Evolutionary conservation across 371 early-diverging fungal species (phyloP), one percentile per base, ranked within the genome.

Genomic region (Mortierella sp.): DNA sequence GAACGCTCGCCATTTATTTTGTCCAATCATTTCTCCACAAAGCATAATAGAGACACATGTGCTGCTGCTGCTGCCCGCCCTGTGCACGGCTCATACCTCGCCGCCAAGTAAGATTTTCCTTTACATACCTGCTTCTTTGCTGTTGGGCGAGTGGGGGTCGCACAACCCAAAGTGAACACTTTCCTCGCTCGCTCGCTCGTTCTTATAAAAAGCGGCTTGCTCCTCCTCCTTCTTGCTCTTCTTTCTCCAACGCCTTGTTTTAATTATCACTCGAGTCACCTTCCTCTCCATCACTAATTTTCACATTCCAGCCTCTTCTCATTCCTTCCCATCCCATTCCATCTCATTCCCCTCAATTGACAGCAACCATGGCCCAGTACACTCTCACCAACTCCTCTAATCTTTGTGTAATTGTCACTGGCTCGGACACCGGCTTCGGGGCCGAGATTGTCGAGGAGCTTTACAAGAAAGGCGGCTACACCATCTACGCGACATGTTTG

Each of bases 391-490:
- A 86, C 71, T 40, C 82, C 16, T 44, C 82, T 9, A 79, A 73
- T 61, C 75, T 86, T 11, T 82, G 81, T 4, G 82, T 81, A 24
- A 77, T 86, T 26, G 74, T 86, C 80, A 86, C 82, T 2, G 86
- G 86, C 61, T 81, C 82, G 48, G 86, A 86, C 67, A 79, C 86
- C 8, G 86, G 86, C 6, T 86, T 86, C 46, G 86, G 86, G 9
- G 61, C 81, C 44, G 86, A 86, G 53, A 77, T 86, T 44, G 67
- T 71, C 28, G 61, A 86, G 55, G 77, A 86, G 26, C 79, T 86
- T 8, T 86, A 74, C 64, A 46, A 81, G 34, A 79, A 77, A 3
- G 82, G 82, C 8, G 86, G 82, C 31, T 86, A 59, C 75, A 86
- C 86, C 28, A 69, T 86, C 64, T 86, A 86, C 57, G 86, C 86